These are phyloP conservation scores for Colletotrichum musicola DNA, from an alignment of 2,329 filamentous ascomycete genomes.

Conservation along the genomic window DNA sequence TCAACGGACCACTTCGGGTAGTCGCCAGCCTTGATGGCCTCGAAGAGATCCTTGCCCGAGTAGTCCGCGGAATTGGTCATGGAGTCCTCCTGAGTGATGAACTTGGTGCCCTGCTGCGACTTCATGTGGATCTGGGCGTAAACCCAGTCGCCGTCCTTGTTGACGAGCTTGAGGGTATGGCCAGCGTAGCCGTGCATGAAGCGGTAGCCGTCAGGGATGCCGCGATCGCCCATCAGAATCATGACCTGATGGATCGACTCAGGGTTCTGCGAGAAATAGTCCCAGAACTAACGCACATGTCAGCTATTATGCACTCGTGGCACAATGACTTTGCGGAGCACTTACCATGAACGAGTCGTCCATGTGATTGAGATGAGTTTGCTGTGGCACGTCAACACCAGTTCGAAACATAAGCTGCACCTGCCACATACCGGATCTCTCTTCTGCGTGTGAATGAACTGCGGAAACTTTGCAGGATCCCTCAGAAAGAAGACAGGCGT, in stretches of 20 bases:
- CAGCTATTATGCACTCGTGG: background rate
- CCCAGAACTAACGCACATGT: constrained; percentile 40
- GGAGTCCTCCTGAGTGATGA: constrained; percentile 55
- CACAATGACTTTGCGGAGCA: constrained; percentile 35
- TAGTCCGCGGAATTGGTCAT: constrained; percentile 62
- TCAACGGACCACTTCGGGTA: constrained; percentile 64
- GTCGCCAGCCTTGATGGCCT: constrained; percentile 58
- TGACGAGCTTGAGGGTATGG: constrained; percentile 63
- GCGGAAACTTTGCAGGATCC: constrained; percentile 62
- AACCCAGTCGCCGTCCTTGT: constrained; percentile 58
- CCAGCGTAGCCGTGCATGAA: constrained; percentile 60
- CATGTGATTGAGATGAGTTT: constrained; percentile 47
- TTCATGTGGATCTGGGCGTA: constrained; percentile 65
- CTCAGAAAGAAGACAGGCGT: constrained; percentile 62
- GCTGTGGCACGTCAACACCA: background rate
- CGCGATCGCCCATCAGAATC: constrained; percentile 63
- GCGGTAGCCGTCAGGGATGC: constrained; percentile 60
- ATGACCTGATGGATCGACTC: constrained; percentile 65
- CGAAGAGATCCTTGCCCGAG: constrained; percentile 51
- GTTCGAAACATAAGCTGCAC: background rate
- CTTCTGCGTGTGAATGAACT: constrained; percentile 60
- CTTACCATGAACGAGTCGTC: constrained; percentile 59
- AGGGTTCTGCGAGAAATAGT: constrained; percentile 53
- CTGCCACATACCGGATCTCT: constrained; percentile 49
- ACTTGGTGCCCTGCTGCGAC: constrained; percentile 59